These are phyloP conservation scores for Fusarium scirpi DNA, from an alignment of 2,329 filamentous ascomycete species.

Conservation along the genomic window DNA sequence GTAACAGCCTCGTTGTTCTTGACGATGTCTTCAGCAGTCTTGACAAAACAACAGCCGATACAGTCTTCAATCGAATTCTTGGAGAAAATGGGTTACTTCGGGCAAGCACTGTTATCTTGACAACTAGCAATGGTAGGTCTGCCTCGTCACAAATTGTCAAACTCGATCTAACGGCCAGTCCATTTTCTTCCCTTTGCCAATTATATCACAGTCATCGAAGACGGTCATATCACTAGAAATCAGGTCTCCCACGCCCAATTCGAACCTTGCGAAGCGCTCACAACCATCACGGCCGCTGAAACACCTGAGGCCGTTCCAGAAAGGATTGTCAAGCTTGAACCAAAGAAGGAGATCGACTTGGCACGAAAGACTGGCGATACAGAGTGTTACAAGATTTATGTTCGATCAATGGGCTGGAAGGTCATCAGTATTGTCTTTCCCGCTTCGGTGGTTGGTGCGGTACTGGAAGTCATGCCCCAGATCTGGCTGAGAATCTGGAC, in stretches of 20 bases:
- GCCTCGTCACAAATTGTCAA: rapidly evolving
- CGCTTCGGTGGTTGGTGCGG: conserved; percentile 21
- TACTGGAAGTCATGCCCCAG: conserved; percentile 44
- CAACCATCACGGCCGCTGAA: neutral
- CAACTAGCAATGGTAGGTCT: conserved; percentile 14
- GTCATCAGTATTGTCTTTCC: conserved; percentile 35
- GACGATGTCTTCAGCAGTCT: conserved; percentile 62
- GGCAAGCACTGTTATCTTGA: conserved; percentile 50
- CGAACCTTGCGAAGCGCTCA: conserved; percentile 7
- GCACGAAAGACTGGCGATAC: conserved; percentile 47
- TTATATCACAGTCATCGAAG: conserved; percentile 44
- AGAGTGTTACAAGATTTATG: conserved; percentile 48
- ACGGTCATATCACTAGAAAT: conserved; percentile 38
- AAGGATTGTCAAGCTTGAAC: neutral
- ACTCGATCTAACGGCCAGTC: conserved; percentile 20
- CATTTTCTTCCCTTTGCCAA: conserved; percentile 44
- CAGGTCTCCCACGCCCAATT: conserved; percentile 42
- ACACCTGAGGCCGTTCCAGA: rapidly evolving
- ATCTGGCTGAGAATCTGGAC: conserved; percentile 48
- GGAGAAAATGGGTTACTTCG: conserved; percentile 57
- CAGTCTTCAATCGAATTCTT: conserved; percentile 58
- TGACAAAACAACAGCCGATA: conserved; percentile 57
- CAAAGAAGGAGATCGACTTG: conserved; percentile 38
- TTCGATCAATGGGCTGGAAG: conserved; percentile 43
- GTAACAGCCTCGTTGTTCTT: conserved; percentile 55